phyloP scores from a whole-genome alignment of 116 monocot species.

The Papilionanthe hybrid region DNA sequence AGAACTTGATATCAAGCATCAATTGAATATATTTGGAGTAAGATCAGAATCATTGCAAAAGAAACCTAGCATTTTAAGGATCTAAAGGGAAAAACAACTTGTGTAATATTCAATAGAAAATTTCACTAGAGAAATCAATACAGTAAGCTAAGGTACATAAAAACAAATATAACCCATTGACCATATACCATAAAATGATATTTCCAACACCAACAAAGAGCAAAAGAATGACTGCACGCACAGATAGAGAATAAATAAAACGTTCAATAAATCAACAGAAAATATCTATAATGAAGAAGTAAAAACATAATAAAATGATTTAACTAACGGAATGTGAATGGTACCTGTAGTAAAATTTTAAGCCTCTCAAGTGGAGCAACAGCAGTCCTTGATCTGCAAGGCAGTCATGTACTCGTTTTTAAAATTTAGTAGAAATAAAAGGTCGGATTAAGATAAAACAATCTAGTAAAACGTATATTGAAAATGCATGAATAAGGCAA shows the following conservation, averaged over 20 bases:
- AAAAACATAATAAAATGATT: background rate
- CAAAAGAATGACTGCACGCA: background rate
- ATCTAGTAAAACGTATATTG: background rate
- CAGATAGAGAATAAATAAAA: background rate
- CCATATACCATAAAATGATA: background rate
- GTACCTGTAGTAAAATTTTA: constrained; percentile 98
- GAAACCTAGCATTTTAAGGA: background rate
- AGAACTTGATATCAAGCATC: background rate
- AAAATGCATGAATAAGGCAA: background rate
- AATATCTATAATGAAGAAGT: background rate
- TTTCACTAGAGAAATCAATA: background rate
- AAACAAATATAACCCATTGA: background rate
- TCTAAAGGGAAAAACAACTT: background rate
- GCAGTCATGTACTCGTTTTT: background rate
- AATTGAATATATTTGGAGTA: background rate
- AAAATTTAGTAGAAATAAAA: background rate
- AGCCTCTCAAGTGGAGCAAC: constrained; percentile 95
- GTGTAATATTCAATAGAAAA: background rate
- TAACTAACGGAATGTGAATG: constrained; percentile 4
- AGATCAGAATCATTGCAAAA: background rate
- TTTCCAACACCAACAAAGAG: background rate
- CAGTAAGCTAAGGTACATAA: background rate
- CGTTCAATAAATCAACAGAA: background rate
- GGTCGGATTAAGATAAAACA: too few relatives aligned
- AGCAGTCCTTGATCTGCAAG: constrained; percentile 88